Base-by-base conservation (phyloP, 2,329 filamentous ascomycete species). In the Phyllosticta ampelicida region DNA sequence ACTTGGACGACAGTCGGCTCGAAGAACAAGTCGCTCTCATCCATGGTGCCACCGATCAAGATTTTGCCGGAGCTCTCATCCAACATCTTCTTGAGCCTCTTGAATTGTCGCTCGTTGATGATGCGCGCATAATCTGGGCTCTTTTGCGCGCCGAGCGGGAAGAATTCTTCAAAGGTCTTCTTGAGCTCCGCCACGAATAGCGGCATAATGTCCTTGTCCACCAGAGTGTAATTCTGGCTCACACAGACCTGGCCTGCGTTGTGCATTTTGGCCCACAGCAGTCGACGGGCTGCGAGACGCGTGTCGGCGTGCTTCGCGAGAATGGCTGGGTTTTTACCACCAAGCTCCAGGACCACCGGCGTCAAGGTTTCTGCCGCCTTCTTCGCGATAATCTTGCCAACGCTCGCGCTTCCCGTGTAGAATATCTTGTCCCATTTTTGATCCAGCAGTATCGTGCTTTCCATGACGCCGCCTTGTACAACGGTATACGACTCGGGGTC, bases 391-490 rank as follows among this genome's bases (percentile, higher is more conserved):
- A 79, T 79, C 20, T 68, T 77, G 53, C 89, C 94, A 18, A 96
- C 90, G 26, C 70, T 76, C 55, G 81, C 80, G 66, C 84, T 86
- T 57, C 94, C 94, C 0, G 94, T 99, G 77, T 96, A 99, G 78
- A 94, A 91, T 67, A 99, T 95, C 81, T 96, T 97, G 76, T 95
- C 91, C 86, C 91, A 99, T 72, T 92, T 92, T 76, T 90, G 83
- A 60, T 92, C 84, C 30, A 99, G 80, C 51, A 97, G 76, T 11
- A 84, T 85, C 51, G 87, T 89, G 3, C 87, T 90, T 77, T 96
- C 90, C 11, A 86, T 79, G 19, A 96, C 75, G 26, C 78, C 85
- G 61, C 94, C 94, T 70, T 96, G 94, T 64, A 96, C 78, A 60
- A 90, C 82, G 36, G 78, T 76, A 73, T 90, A 96, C 65, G 85